These are phyloP conservation scores for Pseudocercospora pini-densiflorae DNA, from an alignment of 2,329 filamentous ascomycete species.

Conservation along the genomic window DNA sequence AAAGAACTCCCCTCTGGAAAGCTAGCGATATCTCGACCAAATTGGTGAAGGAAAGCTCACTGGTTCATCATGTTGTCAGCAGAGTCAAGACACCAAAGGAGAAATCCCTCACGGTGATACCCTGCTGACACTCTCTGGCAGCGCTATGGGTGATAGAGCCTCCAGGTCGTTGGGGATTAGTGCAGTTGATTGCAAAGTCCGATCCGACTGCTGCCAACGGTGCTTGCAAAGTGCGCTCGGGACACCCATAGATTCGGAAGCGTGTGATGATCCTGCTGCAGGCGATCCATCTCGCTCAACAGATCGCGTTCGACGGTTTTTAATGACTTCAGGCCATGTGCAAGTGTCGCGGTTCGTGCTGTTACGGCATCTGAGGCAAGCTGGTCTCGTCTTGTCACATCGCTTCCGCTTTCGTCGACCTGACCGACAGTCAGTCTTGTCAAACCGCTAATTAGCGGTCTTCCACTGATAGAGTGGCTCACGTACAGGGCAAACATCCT, in stretches of 20 bases:
- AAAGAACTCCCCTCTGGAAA: conserved; percentile 25
- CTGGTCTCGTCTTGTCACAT: conserved; percentile 26
- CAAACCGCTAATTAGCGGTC: neutral
- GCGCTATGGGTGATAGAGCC: conserved; percentile 8
- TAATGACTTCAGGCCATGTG: conserved; percentile 16
- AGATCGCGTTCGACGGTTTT: neutral
- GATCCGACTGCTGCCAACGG: neutral
- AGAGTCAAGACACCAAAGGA: neutral
- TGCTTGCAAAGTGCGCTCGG: neutral
- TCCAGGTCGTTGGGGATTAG: neutral
- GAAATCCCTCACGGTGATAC: conserved; percentile 19
- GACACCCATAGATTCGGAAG: neutral
- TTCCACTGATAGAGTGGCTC: neutral
- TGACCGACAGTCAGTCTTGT: conserved; percentile 8
- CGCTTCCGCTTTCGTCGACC: conserved; percentile 31
- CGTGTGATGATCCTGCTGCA: neutral
- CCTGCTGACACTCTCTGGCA: conserved; percentile 9
- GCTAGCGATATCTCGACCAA: conserved; percentile 18
- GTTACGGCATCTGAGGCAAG: conserved; percentile 28
- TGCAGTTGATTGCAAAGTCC: neutral
- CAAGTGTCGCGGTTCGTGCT: conserved; percentile 23
- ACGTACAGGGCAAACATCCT: conserved; percentile 29
- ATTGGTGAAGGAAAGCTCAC: conserved; percentile 16
- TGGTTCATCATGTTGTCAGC: neutral
- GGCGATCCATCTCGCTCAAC: neutral